Evolutionary conservation across 768 basidiomycete species (phyloP).

Genomic region (Erythrobasidium yunnanense): DNA sequence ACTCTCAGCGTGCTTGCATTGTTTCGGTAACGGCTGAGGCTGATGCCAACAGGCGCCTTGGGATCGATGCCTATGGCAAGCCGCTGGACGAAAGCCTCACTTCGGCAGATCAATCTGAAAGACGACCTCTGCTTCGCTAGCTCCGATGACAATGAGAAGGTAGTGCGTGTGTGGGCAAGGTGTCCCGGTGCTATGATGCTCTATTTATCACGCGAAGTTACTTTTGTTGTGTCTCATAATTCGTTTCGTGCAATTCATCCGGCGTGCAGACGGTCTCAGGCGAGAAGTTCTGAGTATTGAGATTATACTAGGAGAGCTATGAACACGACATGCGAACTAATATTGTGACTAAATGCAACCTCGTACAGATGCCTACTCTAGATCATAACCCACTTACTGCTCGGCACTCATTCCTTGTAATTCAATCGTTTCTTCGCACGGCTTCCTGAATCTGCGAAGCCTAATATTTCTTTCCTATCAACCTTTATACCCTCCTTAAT

Average conservation of each 20-base stretch:
- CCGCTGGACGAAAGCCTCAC: neutral
- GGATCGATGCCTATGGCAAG: conserved; percentile 30
- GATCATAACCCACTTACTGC: neutral
- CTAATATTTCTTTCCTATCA: conserved; percentile 1
- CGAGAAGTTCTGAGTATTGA: no score
- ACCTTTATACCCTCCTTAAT: neutral
- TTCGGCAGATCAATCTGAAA: neutral
- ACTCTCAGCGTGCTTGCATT: neutral
- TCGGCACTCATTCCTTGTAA: conserved; percentile 1
- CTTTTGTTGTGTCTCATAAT: no score
- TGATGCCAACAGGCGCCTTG: neutral
- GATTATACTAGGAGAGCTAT: no score
- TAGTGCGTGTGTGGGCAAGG: no score
- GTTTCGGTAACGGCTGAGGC: neutral
- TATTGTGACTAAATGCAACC: no score
- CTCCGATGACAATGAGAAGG: no score
- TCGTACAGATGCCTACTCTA: no score
- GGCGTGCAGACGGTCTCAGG: no score
- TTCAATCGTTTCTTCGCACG: neutral
- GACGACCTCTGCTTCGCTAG: conserved; percentile 9
- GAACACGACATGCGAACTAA: no score
- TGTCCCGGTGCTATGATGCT: no score
- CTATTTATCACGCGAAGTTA: no score
- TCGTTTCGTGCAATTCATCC: no score
- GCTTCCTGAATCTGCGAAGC: neutral